These are phyloP conservation scores for Mortierella sp. DNA, from an alignment of 371 early-diverging fungal genomes.

Conservation along the genomic window DNA sequence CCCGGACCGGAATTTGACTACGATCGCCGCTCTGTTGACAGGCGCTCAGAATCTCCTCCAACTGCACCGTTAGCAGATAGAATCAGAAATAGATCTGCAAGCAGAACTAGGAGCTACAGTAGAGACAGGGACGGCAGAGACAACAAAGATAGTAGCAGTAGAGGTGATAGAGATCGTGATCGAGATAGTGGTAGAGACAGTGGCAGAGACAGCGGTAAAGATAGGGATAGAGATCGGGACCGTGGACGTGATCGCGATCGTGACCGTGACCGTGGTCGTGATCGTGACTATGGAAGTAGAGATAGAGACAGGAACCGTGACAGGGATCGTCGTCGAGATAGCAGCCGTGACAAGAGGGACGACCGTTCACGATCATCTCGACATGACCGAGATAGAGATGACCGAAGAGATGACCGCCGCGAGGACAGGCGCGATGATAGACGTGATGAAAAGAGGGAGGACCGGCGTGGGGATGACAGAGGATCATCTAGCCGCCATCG, in stretches of 20 bases:
- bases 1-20: constrained; percentile 30
- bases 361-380: constrained; percentile 39
- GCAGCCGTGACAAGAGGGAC: constrained; percentile 13
- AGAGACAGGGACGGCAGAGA: constrained; percentile 1
- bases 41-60: constrained; percentile 39
- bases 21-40: constrained; percentile 7
- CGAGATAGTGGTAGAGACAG: constrained; percentile 15
- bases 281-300: background rate
- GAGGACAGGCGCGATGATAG: constrained; percentile 23
- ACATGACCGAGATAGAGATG: constrained; percentile 33
- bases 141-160: background rate
- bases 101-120: constrained; percentile 31
- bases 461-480: constrained; percentile 15
- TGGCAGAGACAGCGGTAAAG: constrained; percentile 16
- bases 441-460: constrained; percentile 7
- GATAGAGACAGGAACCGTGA: constrained; percentile 15
- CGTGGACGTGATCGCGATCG: constrained; percentile 22
- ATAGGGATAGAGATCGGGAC: constrained; percentile 12
- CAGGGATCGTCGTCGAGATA: constrained; percentile 23
- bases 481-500: constrained; percentile 17
- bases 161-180: constrained; percentile 19
- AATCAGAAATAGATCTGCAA: constrained; percentile 34
- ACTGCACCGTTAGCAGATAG: constrained; percentile 48
- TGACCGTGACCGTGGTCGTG: constrained; percentile 3
- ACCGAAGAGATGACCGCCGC: constrained; percentile 10